Base-by-base conservation (phyloP, 1,139 yeast species). In the Zygosaccharomyces pseudobailii region DNA sequence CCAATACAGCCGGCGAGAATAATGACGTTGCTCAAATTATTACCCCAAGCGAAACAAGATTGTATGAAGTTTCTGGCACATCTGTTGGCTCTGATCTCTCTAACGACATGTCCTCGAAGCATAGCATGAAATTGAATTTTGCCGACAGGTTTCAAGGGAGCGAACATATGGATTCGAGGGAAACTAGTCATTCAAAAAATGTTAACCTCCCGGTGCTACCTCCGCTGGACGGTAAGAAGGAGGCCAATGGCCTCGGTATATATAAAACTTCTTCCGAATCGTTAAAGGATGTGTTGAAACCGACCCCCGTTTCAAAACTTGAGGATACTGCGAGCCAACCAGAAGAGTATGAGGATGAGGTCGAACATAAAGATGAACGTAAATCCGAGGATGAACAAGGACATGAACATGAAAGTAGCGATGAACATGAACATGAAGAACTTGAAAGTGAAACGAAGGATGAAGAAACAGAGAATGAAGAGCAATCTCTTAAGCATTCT, bases 1-100 rank as follows among this genome's bases (percentile, higher is more conserved):
- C 52, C 21, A 70, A 67, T 28, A 65, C 65, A n/a, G 67, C 67
- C 6, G 66, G 67, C 36, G 70, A 67, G 30, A 65, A 65, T n/a
- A 67, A 66, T 6, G 66, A 67, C 36, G 66, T 62, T 23, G 62
- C 62, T 3, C 57, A 56, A 13, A 13, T 13, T 19, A 55, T 53
- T 28, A 55, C 58, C 22, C 52, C 62, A 35, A 44, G 55, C 39
- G 64, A 42, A 58, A 63, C 44, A 59, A 73, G 67, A 65, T 47
- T 56, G 19, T 47, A 49, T 24, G 57, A 51, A 21, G 50, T 45
- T 17, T 44, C 47, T n/a, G 32, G 33, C n/a, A 6, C 40, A 2
- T 37, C 40, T 3, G 54, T 46, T 23, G 57, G 45, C 8, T 45
- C 51, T 21, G 51, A 40, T 20, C 27, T 35, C 6, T 27, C 49